Evolutionary conservation across 345 rosid genomes (phyloP).

Genomic region (Citrus cavaleriei): DNA sequence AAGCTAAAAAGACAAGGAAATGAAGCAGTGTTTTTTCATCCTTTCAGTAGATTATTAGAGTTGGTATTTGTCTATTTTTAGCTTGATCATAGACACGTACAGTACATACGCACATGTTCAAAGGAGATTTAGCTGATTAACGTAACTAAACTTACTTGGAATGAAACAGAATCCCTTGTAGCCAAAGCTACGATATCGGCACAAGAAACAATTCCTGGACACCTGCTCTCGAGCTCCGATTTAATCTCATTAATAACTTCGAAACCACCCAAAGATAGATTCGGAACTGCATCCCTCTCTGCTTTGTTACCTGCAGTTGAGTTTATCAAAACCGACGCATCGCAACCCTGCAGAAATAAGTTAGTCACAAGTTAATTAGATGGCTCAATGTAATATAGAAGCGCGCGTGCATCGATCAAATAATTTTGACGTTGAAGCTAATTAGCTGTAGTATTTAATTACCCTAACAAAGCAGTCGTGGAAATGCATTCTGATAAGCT

Average conservation of each 20-base stretch:
- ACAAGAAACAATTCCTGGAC: slow-evolving; percentile 68
- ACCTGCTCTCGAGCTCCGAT: slow-evolving; percentile 41
- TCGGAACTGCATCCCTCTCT: slow-evolving; percentile 54
- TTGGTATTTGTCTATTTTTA: too few species aligned
- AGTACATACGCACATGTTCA: too few species aligned
- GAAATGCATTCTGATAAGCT: slow-evolving; percentile 59
- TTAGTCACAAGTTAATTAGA: background rate
- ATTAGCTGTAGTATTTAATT: background rate
- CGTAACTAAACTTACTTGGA: slow-evolving; percentile 23
- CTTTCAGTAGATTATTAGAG: too few species aligned
- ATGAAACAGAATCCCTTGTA: slow-evolving; percentile 58
- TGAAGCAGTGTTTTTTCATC: too few species aligned
- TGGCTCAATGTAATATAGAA: background rate
- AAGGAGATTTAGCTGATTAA: too few species aligned
- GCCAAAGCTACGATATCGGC: slow-evolving; percentile 56
- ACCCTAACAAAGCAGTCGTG: slow-evolving; percentile 72
- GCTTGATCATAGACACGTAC: too few species aligned
- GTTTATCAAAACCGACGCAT: slow-evolving; percentile 52
- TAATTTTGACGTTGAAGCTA: background rate
- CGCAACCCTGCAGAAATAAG: slow-evolving; percentile 53
- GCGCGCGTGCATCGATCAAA: background rate
- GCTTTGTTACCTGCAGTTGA: slow-evolving; percentile 33
- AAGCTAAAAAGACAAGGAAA: too few species aligned
- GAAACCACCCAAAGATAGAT: slow-evolving; percentile 44
- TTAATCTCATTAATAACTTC: slow-evolving; percentile 56